Evolutionary conservation across 805 yeast genomes (phyloP), one percentile per base, ranked within the genome.

Genomic region (Cyberlindnera euphorbiiphila): DNA sequence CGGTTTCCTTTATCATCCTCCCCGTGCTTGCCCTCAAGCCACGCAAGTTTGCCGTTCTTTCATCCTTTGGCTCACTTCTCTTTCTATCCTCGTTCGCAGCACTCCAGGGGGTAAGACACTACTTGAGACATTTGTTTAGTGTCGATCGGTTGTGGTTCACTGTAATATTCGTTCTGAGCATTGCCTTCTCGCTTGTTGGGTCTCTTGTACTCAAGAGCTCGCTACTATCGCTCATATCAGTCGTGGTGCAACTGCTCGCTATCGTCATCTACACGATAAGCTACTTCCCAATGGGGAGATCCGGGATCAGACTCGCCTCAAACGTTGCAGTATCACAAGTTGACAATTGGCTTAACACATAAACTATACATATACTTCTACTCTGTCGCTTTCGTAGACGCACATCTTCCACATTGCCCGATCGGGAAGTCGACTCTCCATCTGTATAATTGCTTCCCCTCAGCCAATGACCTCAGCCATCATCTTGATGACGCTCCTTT

Each of bases 71-170:
- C 2, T 43, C 50, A 4, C 34, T 46, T 6, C 32, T 48, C 25
- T 48, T 48, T 35, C 30, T 48, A 3, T 39, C 32, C 19, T 41
- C 49, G 14, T 48, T 48, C 22, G 46, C 44, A 4, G 36, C 41
- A 4, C 19, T 48, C 14, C 49, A 46, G 16, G 50, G 50, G 1
- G 25, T 37, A 20, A 18, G 31, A 14, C 15, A 18, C 7, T 48
- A 48, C 27, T 15, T 46, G 10, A 34, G 34, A 10, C 45, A 43
- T 25, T 32, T 48, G 10, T 34, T 47, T 16, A 41, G 42, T n/a
- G 34, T 28, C 4, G 52, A 48, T 4, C 33, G 52, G 13, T 14
- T 48, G 22, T 48, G 52, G 52, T 48, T 48, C 34, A 46, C 46
- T 4, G 10, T 38, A 7, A 26, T 31, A 5, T 48, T 48, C 20